These are phyloP conservation scores for Carex arenaria DNA, from an alignment of 202 grass and related monocot species.

Conservation along the genomic window DNA sequence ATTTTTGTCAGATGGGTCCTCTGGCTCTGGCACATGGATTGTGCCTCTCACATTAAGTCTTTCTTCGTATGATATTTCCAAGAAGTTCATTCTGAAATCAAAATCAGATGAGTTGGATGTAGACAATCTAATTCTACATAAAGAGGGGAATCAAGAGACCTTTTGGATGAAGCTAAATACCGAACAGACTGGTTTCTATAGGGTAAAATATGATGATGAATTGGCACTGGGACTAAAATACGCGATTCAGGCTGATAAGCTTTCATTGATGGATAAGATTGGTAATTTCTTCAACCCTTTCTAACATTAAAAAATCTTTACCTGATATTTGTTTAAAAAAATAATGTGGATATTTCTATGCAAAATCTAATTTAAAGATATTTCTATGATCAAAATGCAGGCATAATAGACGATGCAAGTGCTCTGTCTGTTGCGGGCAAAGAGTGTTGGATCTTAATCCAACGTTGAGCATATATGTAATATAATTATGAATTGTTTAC, in stretches of 20 bases:
- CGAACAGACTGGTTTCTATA: slow-evolving; percentile 87
- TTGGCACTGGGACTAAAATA: slow-evolving; percentile 60
- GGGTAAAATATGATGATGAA: slow-evolving; percentile 74
- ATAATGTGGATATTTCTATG: neutral
- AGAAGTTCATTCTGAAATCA: slow-evolving; percentile 52
- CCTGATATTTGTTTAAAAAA: neutral
- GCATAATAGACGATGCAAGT: slow-evolving; percentile 58
- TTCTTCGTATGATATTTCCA: slow-evolving; percentile 47
- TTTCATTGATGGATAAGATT: slow-evolving; percentile 77
- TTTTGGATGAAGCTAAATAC: slow-evolving; percentile 88
- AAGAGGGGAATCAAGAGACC: slow-evolving; percentile 24
- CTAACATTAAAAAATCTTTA: neutral
- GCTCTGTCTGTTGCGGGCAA: slow-evolving; percentile 65
- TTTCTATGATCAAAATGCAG: slow-evolving; percentile 36
- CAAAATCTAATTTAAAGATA: slow-evolving; percentile 14
- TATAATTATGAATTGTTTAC: no score
- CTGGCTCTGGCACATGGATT: slow-evolving; percentile 61
- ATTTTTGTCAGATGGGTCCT: slow-evolving; percentile 71
- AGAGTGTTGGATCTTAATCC: no score
- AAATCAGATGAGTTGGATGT: slow-evolving; percentile 60
- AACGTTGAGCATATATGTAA: no score
- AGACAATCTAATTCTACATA: slow-evolving; percentile 29
- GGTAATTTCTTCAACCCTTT: slow-evolving; percentile 35
- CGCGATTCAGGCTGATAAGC: slow-evolving; percentile 56
- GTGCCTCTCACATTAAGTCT: slow-evolving; percentile 56